Conservation (phyloP, 1,139 yeast genomes). For the Saccharomycopsis crataegensis region DNA sequence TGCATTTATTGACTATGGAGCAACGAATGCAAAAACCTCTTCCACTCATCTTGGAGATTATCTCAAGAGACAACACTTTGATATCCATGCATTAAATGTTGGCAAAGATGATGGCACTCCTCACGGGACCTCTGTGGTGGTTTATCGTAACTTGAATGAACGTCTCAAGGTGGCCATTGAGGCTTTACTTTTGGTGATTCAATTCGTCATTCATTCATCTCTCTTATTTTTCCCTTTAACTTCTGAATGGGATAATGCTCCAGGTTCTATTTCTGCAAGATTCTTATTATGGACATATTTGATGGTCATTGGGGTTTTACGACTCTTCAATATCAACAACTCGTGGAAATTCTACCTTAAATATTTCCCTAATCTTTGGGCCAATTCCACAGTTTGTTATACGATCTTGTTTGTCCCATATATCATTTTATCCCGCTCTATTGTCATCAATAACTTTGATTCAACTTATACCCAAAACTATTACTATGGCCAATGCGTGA, state of each 20-base stretch:
- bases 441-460: conserved; percentile 30
- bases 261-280: conserved; percentile 33
- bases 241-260: conserved; percentile 28
- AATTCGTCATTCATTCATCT: conserved; percentile 35
- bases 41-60: conserved; percentile 20
- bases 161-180: conserved; percentile 46
- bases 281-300: conserved; percentile 52
- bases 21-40: conserved; percentile 5
- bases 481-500: conserved; percentile 44
- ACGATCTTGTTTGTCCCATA: conserved; percentile 44
- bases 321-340: conserved; percentile 44
- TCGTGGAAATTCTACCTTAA: conserved; percentile 26
- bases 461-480: conserved; percentile 21
- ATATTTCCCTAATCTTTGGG: conserved; percentile 62
- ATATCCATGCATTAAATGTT: conserved; percentile 37
- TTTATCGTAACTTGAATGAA: conserved; percentile 41
- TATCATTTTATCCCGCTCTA: conserved; percentile 58
- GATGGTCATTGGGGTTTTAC: conserved; percentile 39
- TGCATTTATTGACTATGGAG: conserved; percentile 8
- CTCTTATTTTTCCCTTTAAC: conserved; percentile 28
- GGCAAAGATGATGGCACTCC: conserved; percentile 46
- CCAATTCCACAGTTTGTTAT: conserved; percentile 56
- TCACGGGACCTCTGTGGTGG: conserved; percentile 39
- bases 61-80: conserved; percentile 44
- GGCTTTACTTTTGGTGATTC: conserved; percentile 37